A percentile compares a stretch with the other conserved stretches of the same genome.
Evolutionary conservation across 2,329 filamentous ascomycete genomes (phyloP).

Genomic region (Colletotrichum phormii): DNA sequence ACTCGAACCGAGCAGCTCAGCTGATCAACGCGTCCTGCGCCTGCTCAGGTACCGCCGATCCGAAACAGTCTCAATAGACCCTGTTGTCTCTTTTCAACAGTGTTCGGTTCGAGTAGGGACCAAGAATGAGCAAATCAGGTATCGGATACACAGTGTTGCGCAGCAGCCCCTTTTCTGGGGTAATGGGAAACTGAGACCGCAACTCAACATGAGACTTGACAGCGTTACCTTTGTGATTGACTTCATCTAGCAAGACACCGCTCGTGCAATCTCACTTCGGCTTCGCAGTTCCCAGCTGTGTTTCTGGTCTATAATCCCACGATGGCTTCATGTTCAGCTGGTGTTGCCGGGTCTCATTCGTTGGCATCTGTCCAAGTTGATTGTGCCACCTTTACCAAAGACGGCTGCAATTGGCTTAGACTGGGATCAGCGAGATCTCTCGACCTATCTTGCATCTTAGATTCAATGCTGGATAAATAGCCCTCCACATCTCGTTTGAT

Average conservation of each 20-base stretch:
- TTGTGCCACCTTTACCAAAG: background rate
- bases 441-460: background rate
- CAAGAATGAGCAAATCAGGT: background rate
- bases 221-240: background rate
- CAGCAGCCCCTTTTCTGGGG: background rate
- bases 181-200: background rate
- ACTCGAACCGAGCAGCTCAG: background rate
- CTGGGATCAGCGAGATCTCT: background rate
- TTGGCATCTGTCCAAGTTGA: background rate
- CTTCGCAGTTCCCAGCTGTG: background rate
- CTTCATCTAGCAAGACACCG: background rate
- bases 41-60: background rate
- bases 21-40: background rate
- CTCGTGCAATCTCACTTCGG: background rate
- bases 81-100: background rate
- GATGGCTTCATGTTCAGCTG: background rate
- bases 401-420: background rate
- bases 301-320: background rate
- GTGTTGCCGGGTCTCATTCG: background rate
- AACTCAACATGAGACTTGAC: background rate
- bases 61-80: background rate
- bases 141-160: background rate
- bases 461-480: background rate
- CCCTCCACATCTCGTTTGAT: background rate
- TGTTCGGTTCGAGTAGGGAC: background rate